phyloP scores from a whole-genome alignment of 495 filamentous ascomycete genomes.

The Trichoderma virens region DNA sequence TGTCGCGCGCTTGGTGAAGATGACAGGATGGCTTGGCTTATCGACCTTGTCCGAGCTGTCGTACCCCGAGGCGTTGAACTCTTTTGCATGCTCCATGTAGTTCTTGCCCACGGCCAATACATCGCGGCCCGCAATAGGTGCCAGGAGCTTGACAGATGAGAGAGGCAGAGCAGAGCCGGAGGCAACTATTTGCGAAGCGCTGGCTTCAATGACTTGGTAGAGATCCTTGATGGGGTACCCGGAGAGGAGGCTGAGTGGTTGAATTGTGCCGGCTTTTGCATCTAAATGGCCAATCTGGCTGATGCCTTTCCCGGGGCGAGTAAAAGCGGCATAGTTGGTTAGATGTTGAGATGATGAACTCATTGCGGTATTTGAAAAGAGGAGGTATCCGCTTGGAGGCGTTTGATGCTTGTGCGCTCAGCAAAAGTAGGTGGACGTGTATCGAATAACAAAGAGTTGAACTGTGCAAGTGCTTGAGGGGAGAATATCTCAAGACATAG shows the following conservation, averaged over 20 bases:
- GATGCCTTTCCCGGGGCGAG: constrained; percentile 18
- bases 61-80: background rate
- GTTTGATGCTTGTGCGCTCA: no score
- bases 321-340: constrained; percentile 24
- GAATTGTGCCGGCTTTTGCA: constrained; percentile 29
- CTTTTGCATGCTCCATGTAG: constrained; percentile 41
- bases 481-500: no score
- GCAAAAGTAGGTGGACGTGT: no score
- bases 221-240: constrained; percentile 40
- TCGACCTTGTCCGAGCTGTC: background rate
- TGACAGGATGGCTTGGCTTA: background rate
- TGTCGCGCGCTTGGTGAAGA: constrained; percentile 45
- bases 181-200: constrained; percentile 24
- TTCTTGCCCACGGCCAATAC: constrained; percentile 49
- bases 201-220: constrained; percentile 43
- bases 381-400: no score
- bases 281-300: constrained; percentile 42
- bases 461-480: no score
- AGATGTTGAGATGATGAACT: background rate
- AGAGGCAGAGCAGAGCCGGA: constrained; percentile 28
- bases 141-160: constrained; percentile 32
- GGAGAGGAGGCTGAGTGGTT: constrained; percentile 39
- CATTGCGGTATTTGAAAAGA: background rate
- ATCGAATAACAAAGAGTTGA: no score
- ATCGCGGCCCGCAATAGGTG: constrained; percentile 44